Conservation (phyloP, 2,329 filamentous ascomycete genomes). For the Pleomassaria siparia region DNA sequence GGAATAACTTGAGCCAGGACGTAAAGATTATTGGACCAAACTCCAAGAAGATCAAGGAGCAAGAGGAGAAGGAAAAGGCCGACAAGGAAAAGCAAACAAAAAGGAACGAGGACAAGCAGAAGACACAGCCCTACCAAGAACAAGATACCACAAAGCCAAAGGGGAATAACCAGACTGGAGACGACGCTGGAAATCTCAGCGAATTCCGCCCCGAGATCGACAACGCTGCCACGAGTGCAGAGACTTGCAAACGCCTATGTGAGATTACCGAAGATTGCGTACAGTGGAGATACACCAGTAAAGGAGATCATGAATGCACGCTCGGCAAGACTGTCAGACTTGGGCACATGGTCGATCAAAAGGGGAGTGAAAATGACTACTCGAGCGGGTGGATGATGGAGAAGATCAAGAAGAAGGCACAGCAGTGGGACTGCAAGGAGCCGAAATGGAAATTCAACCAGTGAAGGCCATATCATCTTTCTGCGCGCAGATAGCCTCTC, state of each 20-base stretch:
- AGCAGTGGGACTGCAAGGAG: conserved; percentile 13
- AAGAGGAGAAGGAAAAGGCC: conserved; percentile 14
- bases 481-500: too few relatives aligned
- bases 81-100: conserved; percentile 7
- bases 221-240: conserved; percentile 24
- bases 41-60: not conserved
- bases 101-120: conserved; percentile 11
- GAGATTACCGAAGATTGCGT: conserved; percentile 33
- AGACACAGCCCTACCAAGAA: not conserved
- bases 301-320: conserved; percentile 34
- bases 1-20: conserved; percentile 41
- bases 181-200: conserved; percentile 16
- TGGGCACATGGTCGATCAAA: conserved; percentile 18
- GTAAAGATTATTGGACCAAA: conserved; percentile 14
- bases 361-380: conserved; percentile 23
- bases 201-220: conserved; percentile 19
- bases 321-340: conserved; percentile 34
- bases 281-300: conserved; percentile 37
- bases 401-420: conserved; percentile 21
- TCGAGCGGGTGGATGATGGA: conserved; percentile 42
- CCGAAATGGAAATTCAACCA: conserved; percentile 13
- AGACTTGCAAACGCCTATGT: conserved; percentile 33
- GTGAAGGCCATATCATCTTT: not conserved
- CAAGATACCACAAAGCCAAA: not conserved
- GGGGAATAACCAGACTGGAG: not conserved